phyloP scores from a whole-genome alignment of 208 protist genomes.

The Leishmania tropica region DNA sequence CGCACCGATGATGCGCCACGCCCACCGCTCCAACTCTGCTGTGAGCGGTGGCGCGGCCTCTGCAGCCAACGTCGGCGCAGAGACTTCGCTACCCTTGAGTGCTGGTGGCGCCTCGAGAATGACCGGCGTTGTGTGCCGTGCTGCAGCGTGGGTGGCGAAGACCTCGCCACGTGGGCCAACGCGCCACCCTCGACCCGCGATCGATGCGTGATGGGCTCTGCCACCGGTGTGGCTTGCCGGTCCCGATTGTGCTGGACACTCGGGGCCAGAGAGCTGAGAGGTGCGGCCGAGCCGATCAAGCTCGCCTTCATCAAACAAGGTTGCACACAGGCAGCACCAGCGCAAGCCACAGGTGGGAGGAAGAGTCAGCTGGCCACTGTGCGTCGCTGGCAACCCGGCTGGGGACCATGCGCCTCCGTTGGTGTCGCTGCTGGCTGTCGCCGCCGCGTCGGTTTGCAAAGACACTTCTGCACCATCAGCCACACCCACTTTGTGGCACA shows the following conservation, averaged over 20 bases:
- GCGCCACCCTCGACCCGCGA: not conserved
- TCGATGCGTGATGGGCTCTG: not conserved
- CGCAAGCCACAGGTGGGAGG: conserved; percentile 29
- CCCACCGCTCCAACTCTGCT: conserved; percentile 63
- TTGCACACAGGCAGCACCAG: conserved; percentile 72
- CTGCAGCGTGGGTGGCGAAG: conserved; percentile 55
- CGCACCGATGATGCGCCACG: conserved; percentile 70
- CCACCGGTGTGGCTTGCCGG: not conserved
- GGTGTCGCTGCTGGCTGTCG: not conserved
- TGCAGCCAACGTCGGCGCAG: conserved; percentile 11
- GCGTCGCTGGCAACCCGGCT: not conserved
- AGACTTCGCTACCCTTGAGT: conserved; percentile 14
- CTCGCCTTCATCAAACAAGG: conserved; percentile 55
- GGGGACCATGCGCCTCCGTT: not conserved
- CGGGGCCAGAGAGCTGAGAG: conserved; percentile 23
- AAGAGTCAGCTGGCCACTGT: conserved; percentile 1
- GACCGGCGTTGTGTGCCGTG: conserved; percentile 25
- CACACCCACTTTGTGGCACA: conserved; percentile 25
- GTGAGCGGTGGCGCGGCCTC: not conserved
- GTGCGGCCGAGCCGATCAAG: conserved; percentile 35
- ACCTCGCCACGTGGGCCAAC: conserved; percentile 69
- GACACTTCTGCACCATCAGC: not conserved
- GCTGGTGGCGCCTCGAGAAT: conserved; percentile 19
- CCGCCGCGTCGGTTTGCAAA: too few species aligned
- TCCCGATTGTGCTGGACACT: conserved; percentile 13